A percentile compares a stretch with the other conserved stretches of the same genome.
These are phyloP conservation scores for Dactylis glomerata DNA, from an alignment of 176 grass and related monocot species.

Conservation along the genomic window DNA sequence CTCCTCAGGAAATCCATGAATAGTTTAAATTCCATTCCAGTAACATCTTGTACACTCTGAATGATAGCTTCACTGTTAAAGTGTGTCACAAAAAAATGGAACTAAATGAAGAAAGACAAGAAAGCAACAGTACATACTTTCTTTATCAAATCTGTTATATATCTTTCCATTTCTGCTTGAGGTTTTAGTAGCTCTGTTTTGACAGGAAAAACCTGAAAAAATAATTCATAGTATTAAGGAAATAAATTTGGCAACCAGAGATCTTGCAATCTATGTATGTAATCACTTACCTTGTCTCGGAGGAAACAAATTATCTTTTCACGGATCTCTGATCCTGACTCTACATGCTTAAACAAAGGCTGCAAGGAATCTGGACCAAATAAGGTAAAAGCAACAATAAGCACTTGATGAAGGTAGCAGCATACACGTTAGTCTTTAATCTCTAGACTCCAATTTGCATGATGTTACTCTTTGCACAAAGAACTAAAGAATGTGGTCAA, in stretches of 20 bases:
- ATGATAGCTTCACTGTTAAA: constrained; percentile 25
- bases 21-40: constrained; percentile 88
- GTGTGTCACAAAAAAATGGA: background rate
- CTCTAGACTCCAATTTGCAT: background rate
- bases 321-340: constrained; percentile 85
- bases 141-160: constrained; percentile 94
- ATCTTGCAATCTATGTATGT: background rate
- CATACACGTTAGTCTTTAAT: background rate
- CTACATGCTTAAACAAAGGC: constrained; percentile 96
- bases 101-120: constrained; percentile 7
- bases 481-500: background rate
- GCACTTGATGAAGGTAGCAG: background rate
- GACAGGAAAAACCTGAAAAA: constrained; percentile 84
- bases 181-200: constrained; percentile 92
- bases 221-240: background rate
- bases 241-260: constrained; percentile 3
- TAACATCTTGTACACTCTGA: constrained; percentile 98
- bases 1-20: constrained; percentile 94
- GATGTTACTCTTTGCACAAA: background rate
- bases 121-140: constrained; percentile 52
- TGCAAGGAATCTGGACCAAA: constrained; percentile 76
- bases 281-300: constrained; percentile 84
- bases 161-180: constrained; percentile 97
- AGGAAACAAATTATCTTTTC: constrained; percentile 97
- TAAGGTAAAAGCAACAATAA: constrained; percentile 15